Base-by-base conservation (phyloP, 495 filamentous ascomycete genomes). In the Penicillium lividum region DNA sequence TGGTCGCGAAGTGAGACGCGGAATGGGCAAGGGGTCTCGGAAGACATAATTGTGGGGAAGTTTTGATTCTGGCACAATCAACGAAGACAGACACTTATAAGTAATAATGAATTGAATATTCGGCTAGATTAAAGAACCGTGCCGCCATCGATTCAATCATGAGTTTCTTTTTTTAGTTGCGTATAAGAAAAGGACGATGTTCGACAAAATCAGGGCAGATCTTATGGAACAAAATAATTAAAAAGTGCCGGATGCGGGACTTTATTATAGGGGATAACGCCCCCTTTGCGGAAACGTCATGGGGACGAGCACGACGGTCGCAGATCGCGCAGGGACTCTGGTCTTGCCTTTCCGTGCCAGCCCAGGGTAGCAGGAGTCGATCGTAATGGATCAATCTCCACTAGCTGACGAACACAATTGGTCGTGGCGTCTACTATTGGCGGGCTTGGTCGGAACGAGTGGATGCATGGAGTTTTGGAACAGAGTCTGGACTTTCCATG, bases 11-110 rank as follows among this genome's bases (percentile, higher is more conserved):
- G 60, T 18, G 75, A 73, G 58, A 84, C 72, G 16, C 66, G 70
- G 58, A 84, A 84, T 0, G 81, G 80, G n/a, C 77, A 79, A 9
- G 59, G 51, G 10, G 63, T 68, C 22, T 63, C 61, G 33, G 47
- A 53, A 33, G 68, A 68, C 70, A 77, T 74, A 40, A 10, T 62
- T 18, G 51, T 27, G 29, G 42, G 45, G 16, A 42, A 44, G 30
- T 43, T 13, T 51, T 1, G 52, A 42, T 46, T 51, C 55, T 47
- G 29, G 38, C 48, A 22, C 18, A 15, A 29, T 40, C 13, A 42
- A 30, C 2, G 13, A 53, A 44, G 18, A 29, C 1, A 27, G 25
- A 44, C 13, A 33, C 52, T 50, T 30, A 38, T 18, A 34, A 51
- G 45, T 56, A 51, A 58, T 29, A 27, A 40, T 28, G 27, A 45